Evolutionary conservation across 108 stramenopile species (phyloP).

Genomic region (Fragilariopsis cylindrus): DNA sequence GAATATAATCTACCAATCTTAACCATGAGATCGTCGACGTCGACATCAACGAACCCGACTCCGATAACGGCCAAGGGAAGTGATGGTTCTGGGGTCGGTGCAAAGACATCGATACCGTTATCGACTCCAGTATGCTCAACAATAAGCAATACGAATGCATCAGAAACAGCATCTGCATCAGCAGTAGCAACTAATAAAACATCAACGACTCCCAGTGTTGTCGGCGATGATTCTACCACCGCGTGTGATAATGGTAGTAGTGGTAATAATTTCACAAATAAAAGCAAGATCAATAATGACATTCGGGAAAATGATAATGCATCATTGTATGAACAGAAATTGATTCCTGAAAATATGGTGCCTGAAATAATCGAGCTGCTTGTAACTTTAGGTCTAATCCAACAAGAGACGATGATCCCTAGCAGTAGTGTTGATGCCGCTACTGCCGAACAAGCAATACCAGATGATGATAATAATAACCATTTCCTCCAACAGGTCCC

Average conservation of each 20-base stretch:
- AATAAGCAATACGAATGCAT: neutral
- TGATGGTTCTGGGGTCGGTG: neutral
- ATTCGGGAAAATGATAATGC: neutral
- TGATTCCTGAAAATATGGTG: constrained; percentile 9
- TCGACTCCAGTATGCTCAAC: neutral
- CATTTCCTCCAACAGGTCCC: constrained; percentile 1
- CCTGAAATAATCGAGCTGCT: constrained; percentile 32
- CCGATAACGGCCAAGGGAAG: neutral
- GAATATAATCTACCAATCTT: constrained; percentile 43
- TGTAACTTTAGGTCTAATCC: constrained; percentile 24
- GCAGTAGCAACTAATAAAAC: neutral
- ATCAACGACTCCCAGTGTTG: neutral
- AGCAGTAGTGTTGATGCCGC: neutral
- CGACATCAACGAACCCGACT: neutral
- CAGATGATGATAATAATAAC: neutral
- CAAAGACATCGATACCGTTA: neutral
- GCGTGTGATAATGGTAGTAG: neutral
- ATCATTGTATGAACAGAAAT: constrained; percentile 4
- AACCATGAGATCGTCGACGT: neutral
- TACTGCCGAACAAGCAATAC: neutral
- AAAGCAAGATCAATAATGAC: neutral
- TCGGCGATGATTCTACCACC: too few relatives aligned
- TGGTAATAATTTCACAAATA: neutral
- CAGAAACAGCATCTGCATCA: neutral
- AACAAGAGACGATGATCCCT: constrained; percentile 7